Evolutionary conservation across 2,329 filamentous ascomycete species (phyloP).

Genomic region (Colletotrichum theobromicola): DNA sequence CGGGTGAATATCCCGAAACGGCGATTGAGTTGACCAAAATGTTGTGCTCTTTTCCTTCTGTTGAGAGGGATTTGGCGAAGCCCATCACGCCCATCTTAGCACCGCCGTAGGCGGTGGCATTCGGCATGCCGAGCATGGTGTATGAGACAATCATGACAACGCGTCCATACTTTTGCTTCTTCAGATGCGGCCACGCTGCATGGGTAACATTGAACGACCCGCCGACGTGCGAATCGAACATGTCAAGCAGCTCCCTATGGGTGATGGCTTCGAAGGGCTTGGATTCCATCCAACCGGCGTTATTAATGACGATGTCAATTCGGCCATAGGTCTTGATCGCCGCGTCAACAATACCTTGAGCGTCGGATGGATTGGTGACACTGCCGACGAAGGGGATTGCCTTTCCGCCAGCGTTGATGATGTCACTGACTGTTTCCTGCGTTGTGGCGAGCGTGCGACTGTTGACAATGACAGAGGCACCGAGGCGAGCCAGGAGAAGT

Average conservation of each 20-base stretch:
- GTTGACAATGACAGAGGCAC: constrained; percentile 24
- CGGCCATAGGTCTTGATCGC: neutral
- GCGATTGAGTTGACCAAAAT: neutral
- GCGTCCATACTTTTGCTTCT: neutral
- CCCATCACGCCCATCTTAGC: neutral
- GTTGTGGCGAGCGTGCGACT: neutral
- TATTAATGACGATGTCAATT: neutral
- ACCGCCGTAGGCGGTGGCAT: neutral
- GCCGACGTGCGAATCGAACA: neutral
- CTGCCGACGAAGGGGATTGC: neutral
- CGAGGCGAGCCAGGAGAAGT: constrained; percentile 21
- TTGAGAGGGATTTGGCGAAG: neutral
- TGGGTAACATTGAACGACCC: neutral
- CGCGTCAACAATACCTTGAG: neutral
- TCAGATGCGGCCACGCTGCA: neutral
- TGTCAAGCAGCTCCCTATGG: neutral
- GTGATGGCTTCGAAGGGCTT: neutral
- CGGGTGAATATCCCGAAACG: neutral
- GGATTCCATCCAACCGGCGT: neutral
- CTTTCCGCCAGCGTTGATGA: neutral
- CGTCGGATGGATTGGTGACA: neutral
- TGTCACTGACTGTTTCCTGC: neutral
- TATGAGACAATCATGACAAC: neutral
- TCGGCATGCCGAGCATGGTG: neutral
- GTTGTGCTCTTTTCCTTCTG: neutral